Evolutionary conservation across 1,284 basidiomycete genomes (phyloP).

Genomic region (Trichosporon sp.): DNA sequence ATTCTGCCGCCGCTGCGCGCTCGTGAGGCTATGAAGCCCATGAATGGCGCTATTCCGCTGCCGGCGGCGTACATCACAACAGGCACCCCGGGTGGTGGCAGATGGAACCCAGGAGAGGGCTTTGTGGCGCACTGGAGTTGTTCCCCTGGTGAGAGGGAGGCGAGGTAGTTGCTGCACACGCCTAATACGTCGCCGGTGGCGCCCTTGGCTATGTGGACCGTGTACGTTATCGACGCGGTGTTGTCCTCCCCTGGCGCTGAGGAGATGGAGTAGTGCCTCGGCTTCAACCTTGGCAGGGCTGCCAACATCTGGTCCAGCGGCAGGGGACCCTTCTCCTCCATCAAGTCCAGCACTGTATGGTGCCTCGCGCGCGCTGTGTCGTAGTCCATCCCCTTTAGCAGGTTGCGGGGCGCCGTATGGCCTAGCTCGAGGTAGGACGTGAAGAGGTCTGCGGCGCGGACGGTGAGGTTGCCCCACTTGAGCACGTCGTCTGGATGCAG

Average conservation of each 20-base stretch:
- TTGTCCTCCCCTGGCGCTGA: constrained; percentile 54
- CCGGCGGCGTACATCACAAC: constrained; percentile 55
- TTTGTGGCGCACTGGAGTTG: constrained; percentile 52
- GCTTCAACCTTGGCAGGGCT: constrained; percentile 46
- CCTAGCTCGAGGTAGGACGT: constrained; percentile 52
- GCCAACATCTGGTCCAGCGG: constrained; percentile 53
- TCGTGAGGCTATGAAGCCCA: constrained; percentile 53
- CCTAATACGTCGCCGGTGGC: constrained; percentile 48
- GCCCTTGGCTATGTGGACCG: constrained; percentile 50
- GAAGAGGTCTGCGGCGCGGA: constrained; percentile 47
- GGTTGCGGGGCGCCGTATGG: constrained; percentile 7
- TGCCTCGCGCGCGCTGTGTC: constrained; percentile 14
- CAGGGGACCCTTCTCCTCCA: constrained; percentile 37
- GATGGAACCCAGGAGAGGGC: constrained; percentile 51
- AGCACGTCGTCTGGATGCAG: neutral
- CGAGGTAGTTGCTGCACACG: constrained; percentile 54
- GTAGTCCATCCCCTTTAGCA: constrained; percentile 17
- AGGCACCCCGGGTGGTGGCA: constrained; percentile 49
- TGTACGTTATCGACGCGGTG: constrained; percentile 52
- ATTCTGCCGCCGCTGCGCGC: constrained; percentile 51
- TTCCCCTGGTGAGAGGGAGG: constrained; percentile 49
- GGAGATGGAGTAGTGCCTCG: constrained; percentile 56
- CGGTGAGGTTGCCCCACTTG: constrained; percentile 36
- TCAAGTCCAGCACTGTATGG: neutral
- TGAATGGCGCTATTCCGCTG: constrained; percentile 54